Conservation (phyloP, 2,329 filamentous ascomycete genomes). For the Huntiella omanensis region DNA sequence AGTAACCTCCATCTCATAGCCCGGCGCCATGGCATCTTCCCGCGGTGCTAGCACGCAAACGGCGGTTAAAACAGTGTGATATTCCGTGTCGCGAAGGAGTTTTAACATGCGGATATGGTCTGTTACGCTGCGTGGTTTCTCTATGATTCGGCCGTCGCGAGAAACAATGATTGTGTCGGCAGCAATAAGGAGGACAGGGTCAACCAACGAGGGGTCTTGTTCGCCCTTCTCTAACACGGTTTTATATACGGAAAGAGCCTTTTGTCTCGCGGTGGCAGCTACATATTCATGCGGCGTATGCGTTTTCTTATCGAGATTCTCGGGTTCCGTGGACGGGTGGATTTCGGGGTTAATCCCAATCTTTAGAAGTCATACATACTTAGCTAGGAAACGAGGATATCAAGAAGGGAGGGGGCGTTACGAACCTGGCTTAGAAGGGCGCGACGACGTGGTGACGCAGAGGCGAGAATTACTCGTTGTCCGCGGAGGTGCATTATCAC, state of each 20-base stretch:
- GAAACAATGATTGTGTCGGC: constrained; percentile 83
- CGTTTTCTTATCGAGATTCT: constrained; percentile 60
- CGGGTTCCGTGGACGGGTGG: constrained; percentile 62
- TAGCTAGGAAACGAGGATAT: constrained; percentile 4
- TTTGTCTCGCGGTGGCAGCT: constrained; percentile 63
- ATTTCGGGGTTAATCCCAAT: constrained; percentile 77
- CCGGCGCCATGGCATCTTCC: constrained; percentile 62
- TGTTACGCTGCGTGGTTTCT: constrained; percentile 70
- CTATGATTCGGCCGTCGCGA: constrained; percentile 56
- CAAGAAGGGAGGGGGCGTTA: not conserved
- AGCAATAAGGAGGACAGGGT: constrained; percentile 70
- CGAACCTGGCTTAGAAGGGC: constrained; percentile 56
- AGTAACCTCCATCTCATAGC: constrained; percentile 62
- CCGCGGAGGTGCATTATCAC: constrained; percentile 57
- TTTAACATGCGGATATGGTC: constrained; percentile 75
- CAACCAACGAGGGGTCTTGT: constrained; percentile 25
- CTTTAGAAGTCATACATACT: constrained; percentile 20
- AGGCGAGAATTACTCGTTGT: constrained; percentile 76
- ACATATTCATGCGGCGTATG: constrained; percentile 83
- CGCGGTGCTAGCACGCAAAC: constrained; percentile 70
- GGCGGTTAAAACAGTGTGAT: constrained; percentile 72
- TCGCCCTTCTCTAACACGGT: constrained; percentile 24
- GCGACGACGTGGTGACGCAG: constrained; percentile 67
- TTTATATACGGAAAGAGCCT: constrained; percentile 56
- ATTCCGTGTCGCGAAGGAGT: constrained; percentile 53